Evolutionary conservation across 2,329 filamentous ascomycete species (phyloP), one percentile per base, ranked within the genome.

Genomic region (Aspergillus spinulosporus): DNA sequence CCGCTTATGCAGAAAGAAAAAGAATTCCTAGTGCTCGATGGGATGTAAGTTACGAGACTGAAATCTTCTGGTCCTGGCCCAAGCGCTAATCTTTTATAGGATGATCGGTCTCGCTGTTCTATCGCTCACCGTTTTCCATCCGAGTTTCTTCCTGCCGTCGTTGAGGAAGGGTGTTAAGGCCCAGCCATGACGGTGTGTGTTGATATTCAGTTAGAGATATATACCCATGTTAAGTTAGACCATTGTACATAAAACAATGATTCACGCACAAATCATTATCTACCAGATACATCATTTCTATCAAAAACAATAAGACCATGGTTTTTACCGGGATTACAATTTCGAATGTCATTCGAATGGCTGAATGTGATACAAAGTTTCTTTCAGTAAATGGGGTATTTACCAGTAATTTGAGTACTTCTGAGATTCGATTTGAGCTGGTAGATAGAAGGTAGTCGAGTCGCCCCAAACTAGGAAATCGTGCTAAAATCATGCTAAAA

Each of bases 1-100:
- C 62, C 70, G 4, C 59, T 82, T 9, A 81, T 81, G 64, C 76
- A 80, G 59, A 68, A 82, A 15, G 74, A 83, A 64, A 57, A 72
- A 2, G 72, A 78, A 1, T 83, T 83, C 62, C 78, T 83, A 66
- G 65, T 79, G 3, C 70, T 83, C 1, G 81, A 83, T 59, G 80
- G 80, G 9, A 34, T 11, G 31, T 34, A 34, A 34, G 31, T 34
- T 11, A 34, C 9, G 31, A 6, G 6, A 34, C 31, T 34, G 15
- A 14, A 9, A 3, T 14, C 3, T 7, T 31, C 12, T 26, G 5
- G 8, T 3, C 34, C 7, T 14, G 21, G 15, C 6, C 5, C 2
- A 34, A 36, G 15, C n/a, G 44, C 29, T 47, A 47, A 47, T 21
- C 21, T 15, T 2, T 2, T 4, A 44, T 8, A 78, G 75, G 71